Conservation (phyloP, 2,329 filamentous ascomycete genomes). For the Colletotrichum sidae region DNA sequence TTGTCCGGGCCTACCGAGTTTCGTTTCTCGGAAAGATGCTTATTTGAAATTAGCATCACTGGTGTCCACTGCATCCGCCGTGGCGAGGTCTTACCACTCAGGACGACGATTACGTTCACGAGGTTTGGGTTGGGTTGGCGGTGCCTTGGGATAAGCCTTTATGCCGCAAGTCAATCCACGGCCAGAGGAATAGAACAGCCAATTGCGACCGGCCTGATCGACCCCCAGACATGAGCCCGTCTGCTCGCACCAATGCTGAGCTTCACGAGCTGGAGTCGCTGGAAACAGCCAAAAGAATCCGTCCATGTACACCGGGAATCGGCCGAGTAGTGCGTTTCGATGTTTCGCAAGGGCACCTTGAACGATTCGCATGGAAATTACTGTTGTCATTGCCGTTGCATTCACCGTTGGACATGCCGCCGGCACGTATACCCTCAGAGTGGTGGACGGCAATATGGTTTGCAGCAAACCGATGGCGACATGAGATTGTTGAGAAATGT, state of each 20-base stretch:
- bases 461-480: conserved; percentile 1
- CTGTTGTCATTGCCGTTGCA: no score
- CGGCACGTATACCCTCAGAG: no score
- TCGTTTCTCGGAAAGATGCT: conserved; percentile 21
- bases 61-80: conserved; percentile 17
- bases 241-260: conserved; percentile 18
- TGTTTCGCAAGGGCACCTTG: conserved; percentile 2
- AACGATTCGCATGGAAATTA: not conserved
- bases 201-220: conserved; percentile 14
- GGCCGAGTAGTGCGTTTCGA: conserved; percentile 6
- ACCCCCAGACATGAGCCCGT: not conserved
- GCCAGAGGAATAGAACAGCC: conserved; percentile 17
- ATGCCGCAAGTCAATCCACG: not conserved
- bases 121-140: not conserved
- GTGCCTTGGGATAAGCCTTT: not conserved
- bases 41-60: conserved; percentile 20
- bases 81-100: conserved; percentile 16
- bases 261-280: conserved; percentile 10
- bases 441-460: no score
- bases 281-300: not conserved
- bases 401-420: no score
- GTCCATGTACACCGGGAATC: conserved; percentile 11
- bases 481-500: not conserved
- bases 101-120: conserved; percentile 2
- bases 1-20: conserved; percentile 12